These are phyloP conservation scores for Xylariaceae sp. DNA, from an alignment of 2,329 filamentous ascomycete genomes.

Conservation along the genomic window DNA sequence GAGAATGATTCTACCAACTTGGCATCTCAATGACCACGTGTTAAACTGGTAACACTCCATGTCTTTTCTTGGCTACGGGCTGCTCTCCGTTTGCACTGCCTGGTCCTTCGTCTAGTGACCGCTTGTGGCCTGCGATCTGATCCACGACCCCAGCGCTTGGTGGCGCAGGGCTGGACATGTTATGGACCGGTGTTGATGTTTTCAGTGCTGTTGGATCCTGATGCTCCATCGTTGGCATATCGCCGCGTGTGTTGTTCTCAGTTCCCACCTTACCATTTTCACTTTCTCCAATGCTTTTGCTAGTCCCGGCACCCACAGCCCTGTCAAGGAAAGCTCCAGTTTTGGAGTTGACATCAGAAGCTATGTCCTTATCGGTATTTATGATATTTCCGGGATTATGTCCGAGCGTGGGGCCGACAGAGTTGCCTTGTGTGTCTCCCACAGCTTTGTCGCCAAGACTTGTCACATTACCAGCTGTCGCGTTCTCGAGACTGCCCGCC, in stretches of 20 bases:
- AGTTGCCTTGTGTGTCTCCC: neutral
- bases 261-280: conserved; percentile 1
- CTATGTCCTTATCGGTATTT: neutral
- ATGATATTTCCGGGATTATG: neutral
- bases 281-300: neutral
- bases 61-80: conserved; percentile 28
- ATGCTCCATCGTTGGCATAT: neutral
- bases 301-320: neutral
- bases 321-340: neutral
- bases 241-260: conserved; percentile 3
- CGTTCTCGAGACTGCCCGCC: neutral
- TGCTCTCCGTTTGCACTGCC: conserved; percentile 23
- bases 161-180: conserved; percentile 27
- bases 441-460: neutral
- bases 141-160: conserved; percentile 29
- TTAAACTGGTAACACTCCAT: conserved; percentile 19
- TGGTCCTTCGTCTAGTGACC: conserved; percentile 22
- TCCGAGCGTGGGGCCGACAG: neutral
- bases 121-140: conserved; percentile 28
- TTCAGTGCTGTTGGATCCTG: conserved; percentile 7
- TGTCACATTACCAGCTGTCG: neutral
- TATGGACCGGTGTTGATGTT: conserved; percentile 20
- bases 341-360: neutral
- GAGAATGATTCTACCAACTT: neutral
- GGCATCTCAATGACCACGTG: neutral